These are phyloP conservation scores for Fusarium nurragi DNA, from an alignment of 2,329 filamentous ascomycete species.

Conservation along the genomic window DNA sequence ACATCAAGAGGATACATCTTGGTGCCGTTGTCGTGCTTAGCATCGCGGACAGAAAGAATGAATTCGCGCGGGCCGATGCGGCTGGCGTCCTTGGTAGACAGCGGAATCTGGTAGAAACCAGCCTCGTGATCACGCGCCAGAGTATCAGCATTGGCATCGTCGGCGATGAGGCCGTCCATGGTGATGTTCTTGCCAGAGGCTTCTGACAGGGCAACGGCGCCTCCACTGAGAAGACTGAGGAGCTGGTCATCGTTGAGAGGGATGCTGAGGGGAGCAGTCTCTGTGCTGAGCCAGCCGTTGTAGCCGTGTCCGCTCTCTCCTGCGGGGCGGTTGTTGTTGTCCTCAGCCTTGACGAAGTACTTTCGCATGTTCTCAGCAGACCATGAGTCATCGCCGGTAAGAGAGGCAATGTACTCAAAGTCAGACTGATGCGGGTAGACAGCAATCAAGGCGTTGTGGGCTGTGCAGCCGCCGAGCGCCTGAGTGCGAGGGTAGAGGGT, in stretches of 20 bases:
- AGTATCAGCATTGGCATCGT: slow-evolving; percentile 35
- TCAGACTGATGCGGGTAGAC: slow-evolving; percentile 68
- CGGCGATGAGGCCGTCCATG: slow-evolving; percentile 27
- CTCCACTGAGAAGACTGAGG: slow-evolving; percentile 24
- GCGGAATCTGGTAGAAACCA: slow-evolving; percentile 66
- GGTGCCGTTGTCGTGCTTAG: slow-evolving; percentile 25
- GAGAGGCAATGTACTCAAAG: slow-evolving; percentile 64
- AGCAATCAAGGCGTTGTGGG: slow-evolving; percentile 69
- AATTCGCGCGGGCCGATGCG: slow-evolving; percentile 67
- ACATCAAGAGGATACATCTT: slow-evolving; percentile 38
- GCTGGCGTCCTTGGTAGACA: slow-evolving; percentile 59
- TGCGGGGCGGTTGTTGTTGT: slow-evolving; percentile 56
- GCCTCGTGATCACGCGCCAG: slow-evolving; percentile 21
- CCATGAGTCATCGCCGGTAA: slow-evolving; percentile 71
- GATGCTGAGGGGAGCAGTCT: slow-evolving; percentile 32
- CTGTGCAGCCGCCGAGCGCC: slow-evolving; percentile 61
- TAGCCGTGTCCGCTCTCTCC: slow-evolving; percentile 32
- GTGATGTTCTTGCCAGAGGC: slow-evolving; percentile 23
- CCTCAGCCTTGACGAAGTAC: slow-evolving; percentile 67
- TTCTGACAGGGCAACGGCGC: slow-evolving; percentile 18
- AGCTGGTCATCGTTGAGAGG: slow-evolving; percentile 29
- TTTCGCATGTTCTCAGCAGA: slow-evolving; percentile 66
- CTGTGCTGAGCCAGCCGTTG: slow-evolving; percentile 36
- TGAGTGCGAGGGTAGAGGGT: slow-evolving; percentile 59
- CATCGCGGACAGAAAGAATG: slow-evolving; percentile 51